These are phyloP conservation scores for Termitomyces sp. DNA, from an alignment of 768 basidiomycete species.

Conservation along the genomic window DNA sequence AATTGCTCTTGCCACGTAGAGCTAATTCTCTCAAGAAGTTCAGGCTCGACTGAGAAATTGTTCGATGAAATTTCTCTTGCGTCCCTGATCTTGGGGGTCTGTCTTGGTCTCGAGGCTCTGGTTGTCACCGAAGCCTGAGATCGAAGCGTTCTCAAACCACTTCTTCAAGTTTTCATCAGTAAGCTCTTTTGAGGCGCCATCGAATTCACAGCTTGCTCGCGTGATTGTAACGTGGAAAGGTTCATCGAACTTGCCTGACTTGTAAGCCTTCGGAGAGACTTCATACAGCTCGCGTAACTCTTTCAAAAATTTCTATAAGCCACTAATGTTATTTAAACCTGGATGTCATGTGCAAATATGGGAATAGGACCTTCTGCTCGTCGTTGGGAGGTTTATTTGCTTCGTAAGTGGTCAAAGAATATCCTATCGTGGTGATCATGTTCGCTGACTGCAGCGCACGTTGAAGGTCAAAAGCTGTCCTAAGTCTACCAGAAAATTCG, in stretches of 20 bases:
- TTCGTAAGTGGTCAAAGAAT: not conserved
- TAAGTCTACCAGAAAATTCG: not conserved
- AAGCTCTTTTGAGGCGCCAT: slow-evolving; percentile 11
- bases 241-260: not conserved
- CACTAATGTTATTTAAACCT: not conserved
- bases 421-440: not conserved
- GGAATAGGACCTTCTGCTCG: not conserved
- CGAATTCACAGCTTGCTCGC: slow-evolving; percentile 8
- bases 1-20: slow-evolving; percentile 12
- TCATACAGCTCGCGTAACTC: not conserved
- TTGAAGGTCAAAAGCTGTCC: not conserved
- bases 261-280: not conserved
- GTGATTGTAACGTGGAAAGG: slow-evolving; percentile 14
- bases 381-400: not conserved
- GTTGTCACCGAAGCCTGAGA: slow-evolving; percentile 6
- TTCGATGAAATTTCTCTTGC: slow-evolving; percentile 3
- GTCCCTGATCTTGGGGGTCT: not conserved
- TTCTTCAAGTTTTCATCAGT: not conserved
- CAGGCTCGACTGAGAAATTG: not conserved
- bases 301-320: not conserved
- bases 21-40: not conserved
- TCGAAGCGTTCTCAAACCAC: slow-evolving; percentile 1
- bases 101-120: not conserved
- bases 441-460: not conserved
- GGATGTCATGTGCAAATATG: not conserved